Conservation (phyloP, 2,329 filamentous ascomycete species). For the Pseudogymnoascus sp. region DNA sequence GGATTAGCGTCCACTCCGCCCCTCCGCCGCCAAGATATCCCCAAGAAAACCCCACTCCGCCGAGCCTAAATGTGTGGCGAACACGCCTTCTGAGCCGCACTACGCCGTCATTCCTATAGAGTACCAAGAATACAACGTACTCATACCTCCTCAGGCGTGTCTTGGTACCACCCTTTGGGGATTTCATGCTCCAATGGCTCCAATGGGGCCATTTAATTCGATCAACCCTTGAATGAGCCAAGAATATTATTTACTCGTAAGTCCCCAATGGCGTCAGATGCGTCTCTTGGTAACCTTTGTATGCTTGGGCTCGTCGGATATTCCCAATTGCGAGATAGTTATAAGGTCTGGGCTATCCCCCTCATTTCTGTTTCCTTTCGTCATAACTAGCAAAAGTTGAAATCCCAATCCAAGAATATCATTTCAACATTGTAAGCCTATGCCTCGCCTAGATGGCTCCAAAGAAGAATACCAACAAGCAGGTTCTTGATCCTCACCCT, state of each 20-base stretch:
- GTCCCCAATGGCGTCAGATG: slow-evolving; percentile 5
- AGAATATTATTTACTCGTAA: slow-evolving; percentile 9
- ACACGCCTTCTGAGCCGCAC: background rate
- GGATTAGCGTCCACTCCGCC: slow-evolving; percentile 2
- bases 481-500: slow-evolving; percentile 40
- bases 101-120: background rate
- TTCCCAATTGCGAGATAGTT: slow-evolving; percentile 2
- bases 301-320: background rate
- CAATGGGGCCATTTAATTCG: background rate
- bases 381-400: slow-evolving; percentile 6
- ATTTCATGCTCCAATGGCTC: background rate
- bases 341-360: slow-evolving; percentile 5
- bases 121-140: slow-evolving; percentile 6
- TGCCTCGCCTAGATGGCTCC: slow-evolving; percentile 10
- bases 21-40: background rate
- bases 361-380: slow-evolving; percentile 4
- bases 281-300: slow-evolving; percentile 3
- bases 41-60: slow-evolving; percentile 6
- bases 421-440: slow-evolving; percentile 12
- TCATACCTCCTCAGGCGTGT: background rate
- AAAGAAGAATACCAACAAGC: slow-evolving; percentile 10
- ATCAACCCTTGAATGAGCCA: background rate
- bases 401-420: background rate
- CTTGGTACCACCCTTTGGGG: background rate
- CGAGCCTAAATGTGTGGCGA: background rate